These are phyloP conservation scores for Wallacemonas sp. DNA, from an alignment of 208 protist genomes.

Conservation along the genomic window DNA sequence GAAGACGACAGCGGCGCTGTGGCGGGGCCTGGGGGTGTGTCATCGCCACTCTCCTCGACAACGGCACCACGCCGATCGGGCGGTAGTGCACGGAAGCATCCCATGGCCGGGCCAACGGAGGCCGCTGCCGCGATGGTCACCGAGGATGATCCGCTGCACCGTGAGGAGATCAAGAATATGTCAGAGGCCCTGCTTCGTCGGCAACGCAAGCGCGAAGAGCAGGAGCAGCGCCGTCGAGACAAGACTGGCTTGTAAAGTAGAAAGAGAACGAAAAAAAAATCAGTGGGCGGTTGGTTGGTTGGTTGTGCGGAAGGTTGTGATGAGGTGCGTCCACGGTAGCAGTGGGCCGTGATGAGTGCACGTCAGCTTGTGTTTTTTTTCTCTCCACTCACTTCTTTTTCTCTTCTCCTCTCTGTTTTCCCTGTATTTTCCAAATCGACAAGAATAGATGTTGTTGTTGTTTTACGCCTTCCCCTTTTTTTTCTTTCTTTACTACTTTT, in stretches of 20 bases:
- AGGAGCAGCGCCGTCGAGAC: conserved; percentile 22
- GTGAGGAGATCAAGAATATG: conserved; percentile 70
- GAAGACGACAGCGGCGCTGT: not conserved
- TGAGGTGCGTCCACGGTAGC: too few species aligned
- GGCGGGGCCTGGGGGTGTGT: not conserved
- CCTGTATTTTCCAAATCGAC: too few species aligned
- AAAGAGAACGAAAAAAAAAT: too few species aligned
- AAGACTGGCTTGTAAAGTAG: conserved; percentile 7
- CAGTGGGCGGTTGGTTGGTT: too few species aligned
- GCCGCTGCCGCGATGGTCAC: conserved; percentile 11
- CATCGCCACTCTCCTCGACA: not conserved
- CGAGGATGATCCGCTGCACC: conserved; percentile 49
- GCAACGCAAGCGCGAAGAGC: conserved; percentile 31
- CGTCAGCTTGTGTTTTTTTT: too few species aligned
- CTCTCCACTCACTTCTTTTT: too few species aligned
- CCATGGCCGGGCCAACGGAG: not conserved
- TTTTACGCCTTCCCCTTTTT: too few species aligned
- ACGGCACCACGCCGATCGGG: not conserved
- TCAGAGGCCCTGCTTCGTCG: conserved; percentile 40
- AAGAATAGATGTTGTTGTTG: too few species aligned
- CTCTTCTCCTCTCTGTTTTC: too few species aligned
- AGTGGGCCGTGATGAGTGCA: too few species aligned
- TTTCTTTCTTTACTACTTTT: too few species aligned
- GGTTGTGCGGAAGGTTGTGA: too few species aligned
- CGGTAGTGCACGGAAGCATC: not conserved